Evolutionary conservation across 2,329 filamentous ascomycete genomes (phyloP).

Genomic region (Cladosporium sp.): DNA sequence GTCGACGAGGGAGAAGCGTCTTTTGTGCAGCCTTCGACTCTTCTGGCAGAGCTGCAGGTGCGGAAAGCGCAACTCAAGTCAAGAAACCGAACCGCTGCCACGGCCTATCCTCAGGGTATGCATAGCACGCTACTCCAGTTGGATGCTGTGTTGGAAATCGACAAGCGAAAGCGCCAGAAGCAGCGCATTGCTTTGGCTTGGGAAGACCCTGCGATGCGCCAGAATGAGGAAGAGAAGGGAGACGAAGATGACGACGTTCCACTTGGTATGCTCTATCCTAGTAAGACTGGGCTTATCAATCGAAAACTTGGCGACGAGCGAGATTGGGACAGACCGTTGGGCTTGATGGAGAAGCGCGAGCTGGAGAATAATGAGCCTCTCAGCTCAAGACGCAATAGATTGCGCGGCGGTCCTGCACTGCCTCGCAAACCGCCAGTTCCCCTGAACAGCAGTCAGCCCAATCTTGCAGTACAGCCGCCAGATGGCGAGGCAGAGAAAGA

Average conservation of each 20-base stretch:
- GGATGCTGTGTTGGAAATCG: constrained; percentile 82
- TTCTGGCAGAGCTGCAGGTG: constrained; percentile 86
- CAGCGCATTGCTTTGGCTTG: constrained; percentile 84
- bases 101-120: constrained; percentile 67
- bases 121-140: constrained; percentile 86
- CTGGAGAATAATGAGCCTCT: constrained; percentile 91
- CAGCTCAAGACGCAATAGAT: constrained; percentile 67
- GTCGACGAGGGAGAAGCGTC: constrained; percentile 45
- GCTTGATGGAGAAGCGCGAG: constrained; percentile 73
- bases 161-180: constrained; percentile 67
- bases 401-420: constrained; percentile 53
- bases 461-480: constrained; percentile 21
- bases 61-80: constrained; percentile 84
- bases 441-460: constrained; percentile 28
- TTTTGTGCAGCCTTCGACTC: constrained; percentile 75
- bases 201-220: constrained; percentile 58
- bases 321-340: constrained; percentile 60
- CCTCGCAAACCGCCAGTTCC: constrained; percentile 21
- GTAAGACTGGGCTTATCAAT: constrained; percentile 50
- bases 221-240: constrained; percentile 45
- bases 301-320: constrained; percentile 35
- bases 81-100: constrained; percentile 65
- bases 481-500: constrained; percentile 24
- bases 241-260: constrained; percentile 74
- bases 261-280: constrained; percentile 71